Base-by-base conservation (phyloP, 2,329 filamentous ascomycete species). In the Colletotrichum higginsianum region DNA sequence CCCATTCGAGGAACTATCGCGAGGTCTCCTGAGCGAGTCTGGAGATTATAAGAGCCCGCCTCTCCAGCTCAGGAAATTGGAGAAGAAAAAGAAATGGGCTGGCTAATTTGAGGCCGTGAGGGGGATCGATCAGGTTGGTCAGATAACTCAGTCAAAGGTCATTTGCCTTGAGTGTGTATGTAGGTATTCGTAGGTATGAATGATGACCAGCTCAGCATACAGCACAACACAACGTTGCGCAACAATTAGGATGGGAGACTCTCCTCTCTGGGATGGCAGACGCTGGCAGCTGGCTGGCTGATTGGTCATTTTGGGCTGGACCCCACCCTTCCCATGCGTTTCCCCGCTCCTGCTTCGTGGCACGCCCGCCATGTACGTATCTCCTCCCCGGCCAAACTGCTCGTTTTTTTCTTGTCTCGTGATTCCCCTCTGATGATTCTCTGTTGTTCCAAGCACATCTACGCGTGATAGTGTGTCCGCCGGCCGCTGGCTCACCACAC, bases 381-480 rank as follows among this genome's bases (percentile, higher is more conserved):
- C 68, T 71, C 13, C 21, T 46, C 64, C 66, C 52, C 38, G 66
- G 56, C 57, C 57, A 68, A 63, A 53, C 61, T 49, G 52, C 40
- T 21, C 53, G 69, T 68, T 71, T 67, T 56, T 71, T 60, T 52
- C n/a, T 15, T 40, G 69, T 72, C 69, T 72, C 60, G 66, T 72
- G 66, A 72, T 61, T 56, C 47, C 50, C 47, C 53, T 26, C 47
- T 64, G 16, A 55, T 55, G 60, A 30, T 72, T 69, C 69, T 69
- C 47, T 72, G 50, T 38, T 50, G 44, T 72, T 69, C 69, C 66
- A 72, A 56, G 56, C 60, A 56, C 60, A 56, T 72, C 69, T 65
- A 72, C 60, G 60, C 61, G 46, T 55, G 66, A 71, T 49, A 40
- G 56, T n/a, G 56, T n/a, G 38, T 49, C 64, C 46, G 49, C 50